Evolutionary conservation across 75 land plant genomes (phyloP), one percentile per base, ranked within the genome.

Genomic region (Pinus albicaulis): DNA sequence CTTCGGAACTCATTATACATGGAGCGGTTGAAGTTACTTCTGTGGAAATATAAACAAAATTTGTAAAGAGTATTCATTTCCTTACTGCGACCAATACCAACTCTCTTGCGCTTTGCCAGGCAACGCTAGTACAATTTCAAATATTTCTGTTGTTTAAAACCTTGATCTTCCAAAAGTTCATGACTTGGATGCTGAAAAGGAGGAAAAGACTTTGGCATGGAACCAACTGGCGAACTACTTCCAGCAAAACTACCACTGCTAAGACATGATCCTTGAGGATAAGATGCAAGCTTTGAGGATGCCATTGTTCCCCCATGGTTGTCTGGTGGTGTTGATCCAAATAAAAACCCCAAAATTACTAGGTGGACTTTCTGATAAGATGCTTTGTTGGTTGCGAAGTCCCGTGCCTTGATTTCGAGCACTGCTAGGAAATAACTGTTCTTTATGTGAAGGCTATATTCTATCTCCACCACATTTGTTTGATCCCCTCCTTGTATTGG

Each of bases 171-270:
- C 53, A 98, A 81, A 58, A 95, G 94, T 74, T 91, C 92, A 87
- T 95, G 98, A 72, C 98, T 95, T 55, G 99, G 99, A 86, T 98
- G 99, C 74, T 95, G 99, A 78, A 95, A 95, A 52, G 83, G 93
- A 38, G 96, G 96, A 69, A 98, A 93, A 56, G 95, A 76, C 59
- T 93, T 98, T 56, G 96, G 96, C 80, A 90, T 23, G 19, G 99
- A 98, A 61, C 98, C 96, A 44, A 93, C 94, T 6, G 98, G 93
- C 64, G 99, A 93, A 80, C 99, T 91, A 70, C 90, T 83, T 19
- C 91, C 89, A 62, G 86, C 79, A 52, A 84, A 62, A 77, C 61
- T 73, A 25, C 91, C 87, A 78, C 76, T 71, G 20, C 69, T 78
- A 56, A 78, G 74, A 56, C 73, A 56, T 60, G 75, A 70, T 53